Evolutionary conservation across 129 eudicot genomes (phyloP), one percentile per base, ranked within the genome.

Genomic region (Tanacetum coccineum): DNA sequence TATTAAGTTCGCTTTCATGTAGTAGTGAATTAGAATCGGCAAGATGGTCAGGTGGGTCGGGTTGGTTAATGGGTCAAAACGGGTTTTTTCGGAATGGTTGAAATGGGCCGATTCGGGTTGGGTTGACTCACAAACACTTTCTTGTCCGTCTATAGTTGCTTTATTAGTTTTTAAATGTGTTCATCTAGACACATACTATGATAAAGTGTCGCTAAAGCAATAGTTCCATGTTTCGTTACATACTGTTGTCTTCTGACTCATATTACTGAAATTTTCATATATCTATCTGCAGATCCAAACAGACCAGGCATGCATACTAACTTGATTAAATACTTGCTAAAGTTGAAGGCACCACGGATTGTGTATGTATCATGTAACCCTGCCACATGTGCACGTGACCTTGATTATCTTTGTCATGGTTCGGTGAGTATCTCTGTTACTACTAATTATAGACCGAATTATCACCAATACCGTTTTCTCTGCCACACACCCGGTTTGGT

Each of bases 231-330:
- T 15, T 58, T 25, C 12, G 63, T 8, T 55, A 14, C 9, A 9
- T 22, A 30, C 4, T 4, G 10, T 51, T 62, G 64, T 61, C 19
- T 71, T 20, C 0, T 20, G 42, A 62, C 70, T 72, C 13, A n/a
- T 69, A 13, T 26, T 22, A 60, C 28, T 32, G 51, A 49, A 62
- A 70, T 25, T 39, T 51, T 45, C 15, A 52, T 32, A 15, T 36
- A 15, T 36, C 14, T 47, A 3, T 81, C 2, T 52, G 78, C 88
- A 93, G 98, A 93, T 81, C 98, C 98, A 11, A 93, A 89, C 61
- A 87, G 98, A 0, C 98, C 98, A 18, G 96, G 98, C 44, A 88
- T 93, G 98, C 98, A 93, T 81, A 82, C 88, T 52, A 93, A 89
- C 70, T 70, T 93, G 77, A 93, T 89, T 44, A 89, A 79, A 52